These are phyloP conservation scores for Mortierella sp. DNA, from an alignment of 371 early-diverging fungal genomes.

Conservation along the genomic window DNA sequence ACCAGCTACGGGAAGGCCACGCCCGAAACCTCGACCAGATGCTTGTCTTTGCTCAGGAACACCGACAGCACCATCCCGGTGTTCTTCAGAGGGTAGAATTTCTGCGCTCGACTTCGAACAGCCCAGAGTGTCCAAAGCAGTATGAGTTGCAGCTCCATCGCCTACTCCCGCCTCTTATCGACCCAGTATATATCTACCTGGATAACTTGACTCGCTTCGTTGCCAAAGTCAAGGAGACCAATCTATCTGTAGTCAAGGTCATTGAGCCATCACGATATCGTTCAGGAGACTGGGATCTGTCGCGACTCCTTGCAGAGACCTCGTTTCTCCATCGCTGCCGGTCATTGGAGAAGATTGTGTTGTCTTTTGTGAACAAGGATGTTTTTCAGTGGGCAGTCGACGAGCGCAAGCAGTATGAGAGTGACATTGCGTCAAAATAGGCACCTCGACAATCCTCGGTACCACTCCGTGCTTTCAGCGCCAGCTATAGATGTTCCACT, in stretches of 20 bases:
- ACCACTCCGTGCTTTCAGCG: too few relatives aligned
- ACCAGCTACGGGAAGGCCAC: not conserved
- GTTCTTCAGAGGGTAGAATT: not conserved
- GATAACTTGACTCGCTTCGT: not conserved
- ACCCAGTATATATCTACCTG: not conserved
- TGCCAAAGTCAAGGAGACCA: not conserved
- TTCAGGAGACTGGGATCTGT: too few relatives aligned
- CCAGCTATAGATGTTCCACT: too few relatives aligned
- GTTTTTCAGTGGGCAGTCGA: not conserved
- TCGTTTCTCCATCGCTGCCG: not conserved
- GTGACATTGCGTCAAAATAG: too few relatives aligned
- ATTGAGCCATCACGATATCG: not conserved
- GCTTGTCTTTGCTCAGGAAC: not conserved
- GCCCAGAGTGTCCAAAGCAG: not conserved
- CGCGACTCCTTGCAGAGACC: not conserved
- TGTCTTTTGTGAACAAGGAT: not conserved
- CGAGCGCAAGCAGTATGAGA: too few relatives aligned
- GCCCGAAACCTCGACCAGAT: not conserved
- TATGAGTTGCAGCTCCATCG: not conserved
- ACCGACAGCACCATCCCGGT: not conserved
- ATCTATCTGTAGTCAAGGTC: not conserved
- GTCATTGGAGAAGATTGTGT: not conserved
- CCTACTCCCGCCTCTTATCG: not conserved
- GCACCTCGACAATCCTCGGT: too few relatives aligned
- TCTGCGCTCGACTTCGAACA: not conserved